A percentile compares a stretch with the other conserved stretches of the same genome.
Conservation (phyloP, 352 stramenopile genomes). For the Thalassiosira allenii region DNA sequence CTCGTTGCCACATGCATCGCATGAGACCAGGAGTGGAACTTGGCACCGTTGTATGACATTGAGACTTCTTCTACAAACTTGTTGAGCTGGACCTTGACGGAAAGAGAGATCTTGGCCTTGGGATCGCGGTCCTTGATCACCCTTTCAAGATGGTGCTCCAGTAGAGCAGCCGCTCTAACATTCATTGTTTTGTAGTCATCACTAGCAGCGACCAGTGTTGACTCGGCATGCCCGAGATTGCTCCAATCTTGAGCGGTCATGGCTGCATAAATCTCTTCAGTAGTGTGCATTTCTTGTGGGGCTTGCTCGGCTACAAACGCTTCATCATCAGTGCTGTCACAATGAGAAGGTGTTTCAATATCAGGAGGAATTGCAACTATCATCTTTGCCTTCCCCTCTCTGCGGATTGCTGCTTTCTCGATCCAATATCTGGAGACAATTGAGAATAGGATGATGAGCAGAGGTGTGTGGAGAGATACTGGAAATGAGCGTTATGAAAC, state of each 20-base stretch:
- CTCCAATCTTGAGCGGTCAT: slow-evolving; percentile 34
- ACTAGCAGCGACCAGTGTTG: slow-evolving; percentile 20
- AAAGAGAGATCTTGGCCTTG: slow-evolving; percentile 9
- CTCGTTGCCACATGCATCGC: slow-evolving; percentile 42
- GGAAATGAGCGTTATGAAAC: too few relatives aligned
- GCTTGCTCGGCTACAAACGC: not conserved
- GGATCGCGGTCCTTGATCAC: slow-evolving; percentile 33
- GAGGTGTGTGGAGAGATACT: too few relatives aligned
- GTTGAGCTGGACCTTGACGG: slow-evolving; percentile 27
- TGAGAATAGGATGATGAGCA: too few relatives aligned
- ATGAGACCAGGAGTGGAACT: slow-evolving; percentile 45
- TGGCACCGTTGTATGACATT: slow-evolving; percentile 23
- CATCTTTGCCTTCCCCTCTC: too few relatives aligned
- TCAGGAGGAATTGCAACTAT: too few relatives aligned
- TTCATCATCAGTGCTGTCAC: too few relatives aligned
- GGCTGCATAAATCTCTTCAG: slow-evolving; percentile 34
- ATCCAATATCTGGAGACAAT: too few relatives aligned
- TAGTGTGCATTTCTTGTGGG: slow-evolving; percentile 3
- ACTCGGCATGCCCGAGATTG: slow-evolving; percentile 25
- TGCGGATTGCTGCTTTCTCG: too few relatives aligned
- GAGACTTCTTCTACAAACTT: slow-evolving; percentile 42
- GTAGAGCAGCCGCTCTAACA: slow-evolving; percentile 21
- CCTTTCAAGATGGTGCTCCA: slow-evolving; percentile 39
- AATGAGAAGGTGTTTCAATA: too few relatives aligned
- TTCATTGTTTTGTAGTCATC: slow-evolving; percentile 26